These are phyloP conservation scores for Aspergillus bertholletiae DNA, from an alignment of 495 filamentous ascomycete species.

Conservation along the genomic window DNA sequence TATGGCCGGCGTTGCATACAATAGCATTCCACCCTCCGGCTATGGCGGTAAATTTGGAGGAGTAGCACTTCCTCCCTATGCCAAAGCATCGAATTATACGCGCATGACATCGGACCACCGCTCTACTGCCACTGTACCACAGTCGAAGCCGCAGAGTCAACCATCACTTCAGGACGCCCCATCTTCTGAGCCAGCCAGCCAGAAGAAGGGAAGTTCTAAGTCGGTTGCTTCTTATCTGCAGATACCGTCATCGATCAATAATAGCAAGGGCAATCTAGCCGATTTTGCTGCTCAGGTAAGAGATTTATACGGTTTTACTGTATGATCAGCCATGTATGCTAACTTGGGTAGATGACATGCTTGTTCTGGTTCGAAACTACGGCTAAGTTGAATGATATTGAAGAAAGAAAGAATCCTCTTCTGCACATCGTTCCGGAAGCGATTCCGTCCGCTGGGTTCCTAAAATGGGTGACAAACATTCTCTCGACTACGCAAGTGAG, in stretches of 20 bases:
- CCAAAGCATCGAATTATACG: constrained; percentile 20
- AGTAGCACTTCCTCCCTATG: constrained; percentile 27
- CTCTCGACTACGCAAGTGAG: constrained; percentile 94
- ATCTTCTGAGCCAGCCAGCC: constrained; percentile 17
- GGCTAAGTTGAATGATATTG: constrained; percentile 66
- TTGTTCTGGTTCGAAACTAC: constrained; percentile 98
- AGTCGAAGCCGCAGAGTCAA: constrained; percentile 23
- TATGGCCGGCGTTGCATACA: constrained; percentile 46
- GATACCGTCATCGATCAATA: constrained; percentile 70
- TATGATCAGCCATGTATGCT: neutral
- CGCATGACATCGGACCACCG: constrained; percentile 17
- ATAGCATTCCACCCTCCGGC: constrained; percentile 29
- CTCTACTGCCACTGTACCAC: constrained; percentile 18
- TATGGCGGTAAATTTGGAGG: constrained; percentile 33
- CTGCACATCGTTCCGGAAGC: constrained; percentile 63
- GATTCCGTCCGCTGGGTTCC: constrained; percentile 72
- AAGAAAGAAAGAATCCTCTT: constrained; percentile 53
- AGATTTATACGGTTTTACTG: neutral
- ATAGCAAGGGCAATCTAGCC: constrained; percentile 66
- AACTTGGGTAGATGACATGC: constrained; percentile 70
- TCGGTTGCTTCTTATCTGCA: constrained; percentile 61
- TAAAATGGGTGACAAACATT: constrained; percentile 90
- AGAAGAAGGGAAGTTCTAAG: constrained; percentile 34
- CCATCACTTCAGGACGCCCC: constrained; percentile 22
- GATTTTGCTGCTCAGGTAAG: constrained; percentile 80